phyloP scores from a whole-genome alignment of 225 moss, liverwort and hornwort genomes.

The Polytrichum formosum region DNA sequence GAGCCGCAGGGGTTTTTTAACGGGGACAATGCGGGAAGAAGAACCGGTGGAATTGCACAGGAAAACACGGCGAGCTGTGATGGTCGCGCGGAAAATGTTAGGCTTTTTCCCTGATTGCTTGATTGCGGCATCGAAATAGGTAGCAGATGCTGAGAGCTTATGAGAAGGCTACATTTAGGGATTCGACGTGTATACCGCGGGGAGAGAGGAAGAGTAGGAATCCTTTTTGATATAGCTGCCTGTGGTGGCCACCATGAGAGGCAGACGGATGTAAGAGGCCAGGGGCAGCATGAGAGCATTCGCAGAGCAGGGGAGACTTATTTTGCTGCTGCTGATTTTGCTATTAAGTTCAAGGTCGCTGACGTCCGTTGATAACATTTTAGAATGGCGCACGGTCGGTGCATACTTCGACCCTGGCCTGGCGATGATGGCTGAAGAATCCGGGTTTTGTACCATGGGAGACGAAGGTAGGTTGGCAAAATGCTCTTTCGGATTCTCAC shows the following conservation, averaged over 20 bases:
- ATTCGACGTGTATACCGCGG: constrained; percentile 11
- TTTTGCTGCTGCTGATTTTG: constrained; percentile 39
- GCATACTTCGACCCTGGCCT: constrained; percentile 19
- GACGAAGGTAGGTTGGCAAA: constrained; percentile 19
- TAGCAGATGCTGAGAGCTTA: constrained; percentile 5
- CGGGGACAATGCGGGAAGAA: not conserved
- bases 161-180: constrained; percentile 14
- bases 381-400: constrained; percentile 32
- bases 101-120: constrained; percentile 9
- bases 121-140: constrained; percentile 3
- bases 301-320: constrained; percentile 37
- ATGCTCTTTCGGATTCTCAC: constrained; percentile 24
- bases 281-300: constrained; percentile 53
- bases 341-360: not conserved
- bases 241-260: constrained; percentile 21
- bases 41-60: too few relatives aligned
- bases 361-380: constrained; percentile 32
- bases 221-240: not conserved
- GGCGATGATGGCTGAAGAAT: not conserved
- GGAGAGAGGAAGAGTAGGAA: constrained; percentile 7
- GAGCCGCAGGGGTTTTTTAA: not conserved
- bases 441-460: constrained; percentile 20
- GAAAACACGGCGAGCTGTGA: not conserved
- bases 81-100: not conserved
- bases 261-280: constrained; percentile 24